These are phyloP conservation scores for Aspergillus aculeatus DNA, from an alignment of 2,329 filamentous ascomycete genomes.

Conservation along the genomic window DNA sequence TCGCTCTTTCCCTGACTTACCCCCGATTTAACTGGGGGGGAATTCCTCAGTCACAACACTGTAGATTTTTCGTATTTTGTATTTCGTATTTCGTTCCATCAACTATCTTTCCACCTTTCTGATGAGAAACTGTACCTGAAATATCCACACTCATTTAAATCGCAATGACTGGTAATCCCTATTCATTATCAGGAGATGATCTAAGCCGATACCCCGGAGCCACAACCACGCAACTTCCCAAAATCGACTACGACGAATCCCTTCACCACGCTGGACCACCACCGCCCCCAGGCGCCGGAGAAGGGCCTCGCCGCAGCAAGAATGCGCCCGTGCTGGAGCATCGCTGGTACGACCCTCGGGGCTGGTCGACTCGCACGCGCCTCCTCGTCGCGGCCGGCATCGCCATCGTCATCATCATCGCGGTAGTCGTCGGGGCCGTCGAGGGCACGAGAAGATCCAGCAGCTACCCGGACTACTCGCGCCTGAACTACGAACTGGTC, in stretches of 20 bases:
- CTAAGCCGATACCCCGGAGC: neutral
- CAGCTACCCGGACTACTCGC: neutral
- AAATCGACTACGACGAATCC: neutral
- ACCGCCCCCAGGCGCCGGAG: neutral
- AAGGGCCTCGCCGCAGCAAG: neutral
- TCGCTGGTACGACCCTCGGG: constrained; percentile 1
- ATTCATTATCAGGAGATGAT: neutral
- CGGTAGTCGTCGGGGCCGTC: neutral
- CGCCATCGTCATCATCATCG: neutral
- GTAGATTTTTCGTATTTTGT: neutral
- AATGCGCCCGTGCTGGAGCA: neutral
- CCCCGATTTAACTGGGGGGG: neutral
- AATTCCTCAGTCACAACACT: neutral
- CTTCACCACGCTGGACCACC: neutral
- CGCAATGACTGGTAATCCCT: neutral
- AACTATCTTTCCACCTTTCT: too few relatives aligned
- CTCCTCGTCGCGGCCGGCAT: neutral
- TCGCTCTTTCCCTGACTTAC: neutral
- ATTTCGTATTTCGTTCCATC: neutral
- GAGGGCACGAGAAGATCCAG: constrained; percentile 1
- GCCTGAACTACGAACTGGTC: neutral
- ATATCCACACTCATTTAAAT: neutral
- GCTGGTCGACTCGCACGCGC: neutral
- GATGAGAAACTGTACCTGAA: too few relatives aligned
- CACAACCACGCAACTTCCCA: neutral